A percentile compares a stretch with the other conserved stretches of the same genome.
Conservation (phyloP, 129 eudicot genomes). For the Silybum marianum region DNA sequence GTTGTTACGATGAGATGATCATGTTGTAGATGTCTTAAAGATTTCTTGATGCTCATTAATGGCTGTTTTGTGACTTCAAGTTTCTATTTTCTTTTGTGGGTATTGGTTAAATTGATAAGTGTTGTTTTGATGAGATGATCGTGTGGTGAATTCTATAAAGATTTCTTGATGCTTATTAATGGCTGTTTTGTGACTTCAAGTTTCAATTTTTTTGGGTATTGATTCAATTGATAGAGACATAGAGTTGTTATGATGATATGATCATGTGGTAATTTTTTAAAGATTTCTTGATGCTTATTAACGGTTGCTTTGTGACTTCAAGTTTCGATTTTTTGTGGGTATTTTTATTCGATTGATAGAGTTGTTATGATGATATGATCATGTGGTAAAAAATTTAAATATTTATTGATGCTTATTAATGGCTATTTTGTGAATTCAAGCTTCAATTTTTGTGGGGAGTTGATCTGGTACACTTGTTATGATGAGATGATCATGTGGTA, state of each 20-base stretch:
- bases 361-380: not conserved
- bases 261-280: not conserved
- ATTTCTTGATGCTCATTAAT: not conserved
- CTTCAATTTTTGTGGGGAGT: constrained; percentile 15
- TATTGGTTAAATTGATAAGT: constrained; percentile 8
- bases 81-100: constrained; percentile 8
- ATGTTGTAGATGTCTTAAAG: not conserved
- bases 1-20: no score
- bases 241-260: constrained; percentile 10
- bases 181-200: constrained; percentile 10
- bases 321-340: constrained; percentile 13
- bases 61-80: constrained; percentile 13
- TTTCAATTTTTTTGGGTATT: constrained; percentile 12
- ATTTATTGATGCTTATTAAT: not conserved
- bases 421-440: constrained; percentile 9
- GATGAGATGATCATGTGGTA: not conserved
- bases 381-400: not conserved
- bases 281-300: not conserved
- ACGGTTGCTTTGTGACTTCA: constrained; percentile 8
- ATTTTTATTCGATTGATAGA: constrained; percentile 10
- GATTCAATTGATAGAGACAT: constrained; percentile 1
- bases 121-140: not conserved
- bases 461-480: no score
- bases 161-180: not conserved
- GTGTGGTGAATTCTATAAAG: not conserved